Conservation (phyloP, 768 basidiomycete species). For the Dentipellis sp. region DNA sequence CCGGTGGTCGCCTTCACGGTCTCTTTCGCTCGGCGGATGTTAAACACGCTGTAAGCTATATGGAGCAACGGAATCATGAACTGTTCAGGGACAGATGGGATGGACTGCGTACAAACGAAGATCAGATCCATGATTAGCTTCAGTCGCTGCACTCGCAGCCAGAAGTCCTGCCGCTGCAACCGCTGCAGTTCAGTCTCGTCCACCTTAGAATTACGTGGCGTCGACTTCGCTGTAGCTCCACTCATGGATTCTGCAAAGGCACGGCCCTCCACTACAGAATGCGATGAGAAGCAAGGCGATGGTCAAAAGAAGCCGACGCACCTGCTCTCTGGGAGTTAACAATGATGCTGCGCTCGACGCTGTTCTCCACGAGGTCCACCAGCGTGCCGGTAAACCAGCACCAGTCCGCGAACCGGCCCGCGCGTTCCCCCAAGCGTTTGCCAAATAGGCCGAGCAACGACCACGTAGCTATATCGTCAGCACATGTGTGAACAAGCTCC, state of each 20-base stretch:
- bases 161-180: constrained; percentile 64
- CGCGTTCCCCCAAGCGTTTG: constrained; percentile 53
- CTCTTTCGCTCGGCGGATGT: constrained; percentile 49
- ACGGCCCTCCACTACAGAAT: constrained; percentile 53
- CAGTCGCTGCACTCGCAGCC: constrained; percentile 59
- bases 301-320: constrained; percentile 18
- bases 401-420: constrained; percentile 73
- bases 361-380: constrained; percentile 76
- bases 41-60: constrained; percentile 74
- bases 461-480: constrained; percentile 77
- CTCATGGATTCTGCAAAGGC: constrained; percentile 67
- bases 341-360: constrained; percentile 68
- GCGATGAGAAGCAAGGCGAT: constrained; percentile 4
- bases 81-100: constrained; percentile 9
- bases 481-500: constrained; percentile 62
- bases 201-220: constrained; percentile 42
- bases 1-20: constrained; percentile 59
- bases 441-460: constrained; percentile 63
- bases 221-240: constrained; percentile 62
- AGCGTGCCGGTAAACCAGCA: constrained; percentile 79
- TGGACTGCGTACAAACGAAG: constrained; percentile 62
- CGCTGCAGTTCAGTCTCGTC: constrained; percentile 65
- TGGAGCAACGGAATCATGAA: not conserved
- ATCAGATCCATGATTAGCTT: constrained; percentile 81
- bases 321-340: constrained; percentile 55